Evolutionary conservation across 768 basidiomycete genomes (phyloP).

Genomic region (Sarcomyxa edulis): DNA sequence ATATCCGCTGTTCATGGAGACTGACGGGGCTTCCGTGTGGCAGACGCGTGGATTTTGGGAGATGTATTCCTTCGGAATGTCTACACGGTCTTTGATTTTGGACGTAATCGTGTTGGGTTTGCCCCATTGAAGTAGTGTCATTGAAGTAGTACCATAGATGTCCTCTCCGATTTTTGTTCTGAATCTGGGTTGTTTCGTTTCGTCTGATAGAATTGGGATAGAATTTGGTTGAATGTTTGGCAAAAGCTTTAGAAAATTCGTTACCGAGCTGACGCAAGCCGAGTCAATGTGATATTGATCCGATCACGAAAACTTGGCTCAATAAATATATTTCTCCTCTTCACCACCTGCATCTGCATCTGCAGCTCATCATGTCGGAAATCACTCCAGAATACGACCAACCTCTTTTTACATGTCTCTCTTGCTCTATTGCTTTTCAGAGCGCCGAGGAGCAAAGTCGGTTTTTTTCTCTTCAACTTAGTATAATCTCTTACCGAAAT

Average conservation of each 20-base stretch:
- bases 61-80: slow-evolving; percentile 36
- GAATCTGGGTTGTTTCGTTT: too few relatives aligned
- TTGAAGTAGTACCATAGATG: too few relatives aligned
- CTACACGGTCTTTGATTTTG: slow-evolving; percentile 37
- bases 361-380: slow-evolving; percentile 30
- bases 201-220: too few relatives aligned
- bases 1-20: not conserved
- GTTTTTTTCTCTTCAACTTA: slow-evolving; percentile 17
- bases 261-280: too few relatives aligned
- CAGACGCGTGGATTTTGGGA: slow-evolving; percentile 27
- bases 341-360: too few relatives aligned
- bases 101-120: slow-evolving; percentile 29
- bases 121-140: too few relatives aligned
- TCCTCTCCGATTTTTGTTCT: too few relatives aligned
- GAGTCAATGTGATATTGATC: too few relatives aligned
- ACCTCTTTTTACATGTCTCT: slow-evolving; percentile 77
- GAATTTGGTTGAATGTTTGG: too few relatives aligned
- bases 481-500: slow-evolving; percentile 5
- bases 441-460: slow-evolving; percentile 79
- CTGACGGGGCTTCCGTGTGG: not conserved
- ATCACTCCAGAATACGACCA: slow-evolving; percentile 17
- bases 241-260: too few relatives aligned
- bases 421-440: slow-evolving; percentile 84
- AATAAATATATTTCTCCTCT: too few relatives aligned
- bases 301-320: too few relatives aligned